Evolutionary conservation across 306 rosid species (phyloP), one percentile per base, ranked within the genome.

Genomic region (Glycyrrhiza uralensis): DNA sequence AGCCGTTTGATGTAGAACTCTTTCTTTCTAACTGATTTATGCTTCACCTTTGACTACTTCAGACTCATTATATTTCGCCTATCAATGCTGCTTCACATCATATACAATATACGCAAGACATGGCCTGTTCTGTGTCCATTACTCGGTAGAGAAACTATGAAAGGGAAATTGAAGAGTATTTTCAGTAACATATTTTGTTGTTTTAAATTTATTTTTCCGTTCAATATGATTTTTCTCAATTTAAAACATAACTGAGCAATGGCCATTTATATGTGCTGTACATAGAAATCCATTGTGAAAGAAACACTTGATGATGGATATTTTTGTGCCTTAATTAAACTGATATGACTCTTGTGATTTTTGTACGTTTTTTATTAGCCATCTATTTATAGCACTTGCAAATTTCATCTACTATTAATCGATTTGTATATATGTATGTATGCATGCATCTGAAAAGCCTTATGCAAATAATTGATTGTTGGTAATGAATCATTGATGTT

Each of bases 11-110:
- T 73, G 46, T 77, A 70, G 41, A 59, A 54, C 66, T 24, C 49
- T 51, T 64, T 50, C 60, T 66, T 61, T 29, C 50, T 13, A 42
- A 77, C 55, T 74, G 11, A 41, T 78, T 67, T 41, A 29, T 45
- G 65, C 72, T 46, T 60, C 47, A 12, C 14, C 41, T 69, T 79
- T 49, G 47, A 50, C 52, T 49, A 22, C 17, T 70, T 49, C 44
- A 19, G 63, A 69, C 52, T 49, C 41, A 32, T 42, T 26, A 33
- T 44, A 71, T 14, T 71, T 28, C 13, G 54, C 35, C 35, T 32
- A 32, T 19, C 29, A 7, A 6, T 63, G 30, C 60, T 67, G 64
- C 33, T 44, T 15, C 6, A 6, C 65, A 38, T 18, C 23, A 39
- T 18, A 11, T 54, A 65, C 76, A 32, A 28, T 39, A 20, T 47